A percentile compares a stretch with the other conserved stretches of the same genome.
These are phyloP conservation scores for Tolypocladium guangdongense DNA, from an alignment of 2,329 filamentous ascomycete species.

Conservation along the genomic window DNA sequence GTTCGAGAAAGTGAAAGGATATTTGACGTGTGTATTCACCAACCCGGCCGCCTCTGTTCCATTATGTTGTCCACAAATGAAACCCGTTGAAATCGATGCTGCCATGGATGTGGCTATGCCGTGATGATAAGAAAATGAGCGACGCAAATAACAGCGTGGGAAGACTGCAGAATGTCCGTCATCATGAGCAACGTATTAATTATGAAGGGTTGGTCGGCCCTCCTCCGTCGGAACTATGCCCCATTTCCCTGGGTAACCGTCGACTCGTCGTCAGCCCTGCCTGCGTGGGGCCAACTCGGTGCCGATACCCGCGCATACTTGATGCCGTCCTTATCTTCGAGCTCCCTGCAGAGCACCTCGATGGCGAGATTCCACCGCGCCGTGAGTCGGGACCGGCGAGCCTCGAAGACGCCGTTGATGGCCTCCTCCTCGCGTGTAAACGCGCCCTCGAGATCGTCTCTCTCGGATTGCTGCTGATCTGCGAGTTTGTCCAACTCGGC, in stretches of 20 bases:
- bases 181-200: background rate
- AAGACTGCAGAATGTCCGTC: background rate
- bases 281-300: constrained; percentile 18
- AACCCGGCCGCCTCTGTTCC: too few relatives aligned
- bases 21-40: background rate
- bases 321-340: constrained; percentile 33
- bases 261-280: background rate
- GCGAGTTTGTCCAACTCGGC: constrained; percentile 36
- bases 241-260: background rate
- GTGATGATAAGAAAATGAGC: background rate
- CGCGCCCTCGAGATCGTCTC: constrained; percentile 34
- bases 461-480: constrained; percentile 34
- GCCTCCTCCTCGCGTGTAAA: constrained; percentile 39
- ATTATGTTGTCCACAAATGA: background rate
- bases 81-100: background rate
- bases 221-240: background rate
- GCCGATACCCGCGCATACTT: constrained; percentile 27
- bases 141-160: background rate
- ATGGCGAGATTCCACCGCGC: constrained; percentile 41
- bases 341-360: constrained; percentile 41
- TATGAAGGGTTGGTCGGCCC: background rate
- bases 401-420: constrained; percentile 31
- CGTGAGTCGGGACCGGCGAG: constrained; percentile 32
- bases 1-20: too few relatives aligned
- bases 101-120: background rate